Evolutionary conservation across 176 grass and related monocot genomes (phyloP).

Genomic region (Pontederia paniculata): DNA sequence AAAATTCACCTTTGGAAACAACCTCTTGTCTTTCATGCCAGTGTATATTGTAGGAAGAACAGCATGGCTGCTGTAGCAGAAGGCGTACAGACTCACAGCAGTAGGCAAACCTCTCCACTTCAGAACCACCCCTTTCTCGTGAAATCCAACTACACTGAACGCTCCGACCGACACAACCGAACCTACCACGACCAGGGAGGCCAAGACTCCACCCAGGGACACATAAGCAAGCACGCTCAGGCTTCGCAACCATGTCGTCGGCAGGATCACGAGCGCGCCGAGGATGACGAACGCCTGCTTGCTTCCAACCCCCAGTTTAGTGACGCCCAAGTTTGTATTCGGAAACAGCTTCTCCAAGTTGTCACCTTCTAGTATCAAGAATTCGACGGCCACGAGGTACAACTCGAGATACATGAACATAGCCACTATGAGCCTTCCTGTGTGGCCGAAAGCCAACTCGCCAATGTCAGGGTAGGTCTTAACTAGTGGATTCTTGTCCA

Average conservation of each 20-base stretch:
- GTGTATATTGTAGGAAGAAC: background rate
- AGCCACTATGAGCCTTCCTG: background rate
- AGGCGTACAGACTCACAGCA: background rate
- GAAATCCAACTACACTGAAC: background rate
- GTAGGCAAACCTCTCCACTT: background rate
- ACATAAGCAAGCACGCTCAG: background rate
- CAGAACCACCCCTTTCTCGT: background rate
- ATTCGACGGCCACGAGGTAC: constrained; percentile 61
- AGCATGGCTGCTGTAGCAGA: background rate
- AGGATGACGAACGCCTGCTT: constrained; percentile 75
- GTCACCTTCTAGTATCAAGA: constrained; percentile 90
- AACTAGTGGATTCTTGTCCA: background rate
- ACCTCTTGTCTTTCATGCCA: background rate
- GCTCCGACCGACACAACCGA: background rate
- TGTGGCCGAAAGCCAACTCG: background rate
- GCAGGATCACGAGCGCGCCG: constrained; percentile 49
- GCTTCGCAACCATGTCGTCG: constrained; percentile 57
- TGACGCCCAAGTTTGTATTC: constrained; percentile 30
- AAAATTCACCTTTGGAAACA: background rate
- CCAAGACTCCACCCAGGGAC: background rate
- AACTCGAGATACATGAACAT: constrained; percentile 2
- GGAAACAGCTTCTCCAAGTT: constrained; percentile 88
- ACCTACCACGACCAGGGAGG: background rate
- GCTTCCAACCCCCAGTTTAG: constrained; percentile 40
- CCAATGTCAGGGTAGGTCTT: constrained; percentile 4